Base-by-base conservation (phyloP, 345 rosid species). In the Arabis alpina region DNA sequence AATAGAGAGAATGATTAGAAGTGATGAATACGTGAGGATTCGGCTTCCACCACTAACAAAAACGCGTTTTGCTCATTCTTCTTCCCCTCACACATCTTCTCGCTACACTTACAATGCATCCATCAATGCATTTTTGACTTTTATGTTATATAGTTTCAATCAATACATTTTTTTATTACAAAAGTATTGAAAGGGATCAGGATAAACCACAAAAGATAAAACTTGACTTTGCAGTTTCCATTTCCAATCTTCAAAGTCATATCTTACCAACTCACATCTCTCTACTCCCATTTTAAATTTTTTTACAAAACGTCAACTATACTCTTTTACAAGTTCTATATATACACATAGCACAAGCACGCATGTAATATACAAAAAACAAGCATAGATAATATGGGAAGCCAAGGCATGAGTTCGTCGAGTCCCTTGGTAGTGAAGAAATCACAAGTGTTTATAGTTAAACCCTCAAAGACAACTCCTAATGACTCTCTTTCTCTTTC, bases 381-480 rank as follows among this genome's bases (percentile, higher is more conserved):
- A 1, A 59, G 19, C 8, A 15, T 36, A 57, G 11, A 56, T 19
- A 68, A 56, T 13, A 68, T 61, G 70, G 65, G 70, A 62, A 75
- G 64, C 74, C 56, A 63, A 40, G 59, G 32, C 32, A 75, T 43
- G 68, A 75, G 45, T 61, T 43, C 64, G 32, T 36, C 73, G 3
- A 68, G 53, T 62, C 60, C 79, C 54, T 63, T 76, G 61, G 61
- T 70, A 42, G 75, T 69, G 55, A 48, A 76, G 50, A 70, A 39
- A 52, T 59, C 80, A 0, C 57, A 66, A 58, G 73, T 53, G 10
- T 24, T 68, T 78, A 47, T 76, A 49, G 61, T 84, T 10, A 82
- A 84, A 74, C 85, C 91, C 47, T 80, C 77, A 8, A 77, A 79
- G 66, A 75, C 84, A 15, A 79, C 82, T 4, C 85, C 86, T 39